These are phyloP conservation scores for Capsicum rhomboideum DNA, from an alignment of 257 asterid genomes.

Conservation along the genomic window DNA sequence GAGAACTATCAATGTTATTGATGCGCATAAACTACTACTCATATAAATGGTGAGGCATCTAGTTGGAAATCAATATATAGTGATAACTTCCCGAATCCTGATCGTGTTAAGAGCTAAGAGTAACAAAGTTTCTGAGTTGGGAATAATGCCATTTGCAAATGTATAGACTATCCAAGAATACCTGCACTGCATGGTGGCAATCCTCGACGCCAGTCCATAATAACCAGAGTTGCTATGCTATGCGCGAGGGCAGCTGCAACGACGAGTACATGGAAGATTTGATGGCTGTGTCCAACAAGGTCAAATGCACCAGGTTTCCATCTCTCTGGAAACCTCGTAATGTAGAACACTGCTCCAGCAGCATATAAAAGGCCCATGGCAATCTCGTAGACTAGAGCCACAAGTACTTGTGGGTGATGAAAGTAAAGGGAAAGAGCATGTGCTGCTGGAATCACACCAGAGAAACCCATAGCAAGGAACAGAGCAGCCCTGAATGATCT, in stretches of 20 bases:
- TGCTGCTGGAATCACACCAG: conserved; percentile 79
- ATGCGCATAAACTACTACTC: not conserved
- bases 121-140: not conserved
- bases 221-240: conserved; percentile 49
- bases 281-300: conserved; percentile 91
- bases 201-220: conserved; percentile 77
- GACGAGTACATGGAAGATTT: conserved; percentile 74
- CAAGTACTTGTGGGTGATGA: conserved; percentile 36
- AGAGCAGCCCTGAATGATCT: conserved; percentile 62
- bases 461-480: conserved; percentile 82
- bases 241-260: conserved; percentile 81
- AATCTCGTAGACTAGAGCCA: conserved; percentile 65
- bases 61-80: not conserved
- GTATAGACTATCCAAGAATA: not conserved
- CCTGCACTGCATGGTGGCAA: conserved; percentile 17
- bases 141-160: not conserved
- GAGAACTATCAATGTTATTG: not conserved
- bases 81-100: not conserved
- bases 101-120: not conserved
- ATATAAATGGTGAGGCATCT: not conserved
- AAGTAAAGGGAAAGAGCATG: conserved; percentile 56
- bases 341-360: conserved; percentile 56
- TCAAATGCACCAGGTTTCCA: conserved; percentile 88
- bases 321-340: conserved; percentile 76
- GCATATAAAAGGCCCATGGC: conserved; percentile 76